phyloP scores from a whole-genome alignment of 345 rosid species.

The Luvunga scandens region DNA sequence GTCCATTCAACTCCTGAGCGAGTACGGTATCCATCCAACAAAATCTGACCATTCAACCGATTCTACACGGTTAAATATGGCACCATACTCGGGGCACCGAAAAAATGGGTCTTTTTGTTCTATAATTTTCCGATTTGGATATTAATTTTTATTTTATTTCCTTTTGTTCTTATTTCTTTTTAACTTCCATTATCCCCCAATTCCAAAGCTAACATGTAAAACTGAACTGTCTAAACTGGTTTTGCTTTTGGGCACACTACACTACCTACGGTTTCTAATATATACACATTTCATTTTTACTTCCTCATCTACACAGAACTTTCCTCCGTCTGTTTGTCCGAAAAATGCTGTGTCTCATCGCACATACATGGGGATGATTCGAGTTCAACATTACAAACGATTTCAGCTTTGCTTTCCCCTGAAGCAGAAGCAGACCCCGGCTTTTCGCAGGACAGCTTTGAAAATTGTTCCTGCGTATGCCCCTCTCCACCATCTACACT shows the following conservation, averaged over 20 bases:
- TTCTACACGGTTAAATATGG: too few relatives aligned
- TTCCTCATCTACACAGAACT: slow-evolving; percentile 22
- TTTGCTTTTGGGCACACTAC: background rate
- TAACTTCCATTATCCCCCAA: background rate
- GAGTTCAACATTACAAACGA: slow-evolving; percentile 20
- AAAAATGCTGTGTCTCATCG: slow-evolving; percentile 37
- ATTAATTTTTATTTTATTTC: slow-evolving; percentile 17
- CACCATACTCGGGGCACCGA: too few relatives aligned
- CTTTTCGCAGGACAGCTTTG: slow-evolving; percentile 34
- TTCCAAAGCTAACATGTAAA: background rate
- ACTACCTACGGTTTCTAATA: slow-evolving; percentile 3
- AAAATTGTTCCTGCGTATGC: slow-evolving; percentile 39
- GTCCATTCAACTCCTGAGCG: too few relatives aligned
- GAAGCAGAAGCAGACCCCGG: background rate
- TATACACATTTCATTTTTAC: slow-evolving; percentile 24
- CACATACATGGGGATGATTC: slow-evolving; percentile 10
- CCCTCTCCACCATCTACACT: slow-evolving; percentile 13
- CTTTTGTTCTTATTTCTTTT: background rate
- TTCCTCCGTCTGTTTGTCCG: slow-evolving; percentile 34
- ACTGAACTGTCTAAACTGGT: background rate
- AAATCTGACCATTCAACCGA: too few relatives aligned
- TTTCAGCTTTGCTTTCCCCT: slow-evolving; percentile 9
- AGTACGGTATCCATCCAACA: too few relatives aligned
- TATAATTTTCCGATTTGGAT: slow-evolving; percentile 3
- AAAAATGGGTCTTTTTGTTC: background rate